phyloP scores from a whole-genome alignment of 345 rosid genomes.

The Camelina hispida region DNA sequence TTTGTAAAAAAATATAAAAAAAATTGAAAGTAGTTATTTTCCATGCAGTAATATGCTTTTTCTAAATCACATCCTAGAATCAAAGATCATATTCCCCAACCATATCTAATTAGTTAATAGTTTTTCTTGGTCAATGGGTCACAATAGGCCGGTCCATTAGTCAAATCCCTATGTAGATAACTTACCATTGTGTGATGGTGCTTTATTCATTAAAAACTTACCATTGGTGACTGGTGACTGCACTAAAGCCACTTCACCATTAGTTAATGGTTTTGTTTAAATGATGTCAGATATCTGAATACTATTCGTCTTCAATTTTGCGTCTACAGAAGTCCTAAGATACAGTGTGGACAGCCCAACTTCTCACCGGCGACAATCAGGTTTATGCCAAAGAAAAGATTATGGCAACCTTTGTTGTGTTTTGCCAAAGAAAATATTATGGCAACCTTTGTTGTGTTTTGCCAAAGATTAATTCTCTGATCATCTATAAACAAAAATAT shows the following conservation, averaged over 20 bases:
- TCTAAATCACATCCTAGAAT: no score
- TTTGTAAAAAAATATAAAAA: no score
- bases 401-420: constrained; percentile 41
- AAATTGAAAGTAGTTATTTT: no score
- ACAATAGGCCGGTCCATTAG: no score
- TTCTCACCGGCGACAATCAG: constrained; percentile 15
- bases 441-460: constrained; percentile 39
- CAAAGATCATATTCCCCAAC: no score
- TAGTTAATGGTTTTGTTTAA: background rate
- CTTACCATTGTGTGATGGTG: no score
- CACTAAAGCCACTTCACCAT: no score
- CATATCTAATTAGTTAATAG: background rate
- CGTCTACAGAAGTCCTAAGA: background rate
- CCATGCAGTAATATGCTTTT: no score
- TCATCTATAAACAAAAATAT: background rate
- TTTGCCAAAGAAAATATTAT: constrained; percentile 37
- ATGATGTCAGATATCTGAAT: background rate
- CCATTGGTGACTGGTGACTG: no score
- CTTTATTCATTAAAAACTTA: no score
- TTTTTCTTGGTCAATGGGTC: background rate
- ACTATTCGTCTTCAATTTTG: background rate
- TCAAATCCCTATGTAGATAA: no score
- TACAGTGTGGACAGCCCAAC: constrained; percentile 30
- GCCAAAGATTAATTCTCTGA: constrained; percentile 5
- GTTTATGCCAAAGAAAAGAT: constrained; percentile 31